Evolutionary conservation across 2,329 filamentous ascomycete genomes (phyloP), one percentile per base, ranked within the genome.

Genomic region (Beauveria pseudobassiana): DNA sequence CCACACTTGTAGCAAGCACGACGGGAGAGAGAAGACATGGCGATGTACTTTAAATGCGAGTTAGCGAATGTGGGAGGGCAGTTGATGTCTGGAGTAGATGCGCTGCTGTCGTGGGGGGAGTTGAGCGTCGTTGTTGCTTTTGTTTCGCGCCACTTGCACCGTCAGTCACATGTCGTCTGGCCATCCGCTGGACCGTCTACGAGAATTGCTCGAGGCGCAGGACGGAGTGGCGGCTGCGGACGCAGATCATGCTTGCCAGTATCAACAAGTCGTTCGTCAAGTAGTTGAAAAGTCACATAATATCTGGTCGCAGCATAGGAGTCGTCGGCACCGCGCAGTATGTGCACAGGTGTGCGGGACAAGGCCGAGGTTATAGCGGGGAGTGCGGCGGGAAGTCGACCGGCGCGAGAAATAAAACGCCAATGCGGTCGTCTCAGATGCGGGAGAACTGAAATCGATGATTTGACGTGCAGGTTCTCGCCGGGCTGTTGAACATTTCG

Each of bases 1-100:
- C 89, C 89, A 78, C 85, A 88, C 77, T 88, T 90, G 82, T 90
- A 90, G 83, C 89, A 93, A 70, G 89, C 89, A 78, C 89, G 88
- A 77, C 89, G 88, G 74, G 88, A 90, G 70, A 92, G 83, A 64
- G 87, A 89, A 78, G 89, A 89, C 89, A 92, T 93, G 69, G 72
- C 80, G 73, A 72, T 80, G 73, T 63, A 65, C 48, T 62, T 48
- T 10, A n/a, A 12, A 50, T 18, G 16, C 12, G 16, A 14, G 46
- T 58, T 58, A 52, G 55, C 42, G 62, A 45, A 5, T 24, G 22
- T 10, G 18, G 24, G 14, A 45, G 22, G n/a, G 46, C 10, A 5
- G 16, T 16, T 18, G 3, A 12, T 46, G 42, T 55, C 20, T 28
- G 26, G 8, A 30, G 10, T 16, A 26, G 34, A 24, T 50, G 51